Percentiles rank a stretch among this genome's conserved stretches.
phyloP scores from a whole-genome alignment of 1,139 yeast species.

The Meyerozyma guilliermondii region DNA sequence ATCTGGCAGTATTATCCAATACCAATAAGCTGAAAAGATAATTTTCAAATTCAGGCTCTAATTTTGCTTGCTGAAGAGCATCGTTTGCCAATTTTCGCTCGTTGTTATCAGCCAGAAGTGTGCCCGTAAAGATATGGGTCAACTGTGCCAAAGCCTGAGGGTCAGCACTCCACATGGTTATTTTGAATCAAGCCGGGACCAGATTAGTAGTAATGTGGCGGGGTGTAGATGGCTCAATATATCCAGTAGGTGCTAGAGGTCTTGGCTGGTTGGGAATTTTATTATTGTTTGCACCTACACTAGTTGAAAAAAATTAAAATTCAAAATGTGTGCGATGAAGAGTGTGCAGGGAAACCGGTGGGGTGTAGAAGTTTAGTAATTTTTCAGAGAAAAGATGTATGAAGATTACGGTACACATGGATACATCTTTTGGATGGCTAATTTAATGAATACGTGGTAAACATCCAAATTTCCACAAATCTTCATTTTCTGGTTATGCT shows the following conservation, averaged over 20 bases:
- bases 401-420: too few species aligned
- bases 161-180: slow-evolving; percentile 54
- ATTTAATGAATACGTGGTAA: background rate
- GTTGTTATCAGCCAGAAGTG: slow-evolving; percentile 53
- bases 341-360: background rate
- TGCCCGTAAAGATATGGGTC: slow-evolving; percentile 56
- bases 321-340: background rate
- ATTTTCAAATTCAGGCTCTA: slow-evolving; percentile 72
- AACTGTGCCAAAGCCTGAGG: slow-evolving; percentile 57
- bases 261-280: background rate
- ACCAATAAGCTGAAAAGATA: slow-evolving; percentile 70
- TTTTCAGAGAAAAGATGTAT: too few species aligned
- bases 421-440: background rate
- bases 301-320: background rate
- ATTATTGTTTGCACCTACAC: background rate
- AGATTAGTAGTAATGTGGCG: background rate
- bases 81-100: slow-evolving; percentile 60
- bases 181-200: background rate
- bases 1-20: slow-evolving; percentile 37
- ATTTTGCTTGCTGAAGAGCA: slow-evolving; percentile 62
- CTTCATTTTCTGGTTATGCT: background rate
- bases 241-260: background rate
- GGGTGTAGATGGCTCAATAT: background rate
- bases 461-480: background rate
- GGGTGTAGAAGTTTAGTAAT: too few species aligned